Evolutionary conservation across 495 filamentous ascomycete genomes (phyloP).

Genomic region (Xylaria curta): DNA sequence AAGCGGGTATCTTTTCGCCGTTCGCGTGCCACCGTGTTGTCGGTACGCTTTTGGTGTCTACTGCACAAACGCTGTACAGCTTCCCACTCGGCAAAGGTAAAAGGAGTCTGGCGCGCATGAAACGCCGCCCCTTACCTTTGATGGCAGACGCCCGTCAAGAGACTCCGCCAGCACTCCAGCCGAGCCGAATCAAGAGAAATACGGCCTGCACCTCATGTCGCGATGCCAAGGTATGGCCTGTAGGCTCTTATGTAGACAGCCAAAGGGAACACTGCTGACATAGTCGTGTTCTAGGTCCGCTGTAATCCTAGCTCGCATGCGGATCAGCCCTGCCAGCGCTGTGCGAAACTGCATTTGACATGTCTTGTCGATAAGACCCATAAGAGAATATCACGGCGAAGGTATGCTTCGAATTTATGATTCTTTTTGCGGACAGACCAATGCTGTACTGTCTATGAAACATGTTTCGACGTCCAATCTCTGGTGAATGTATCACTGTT

Average conservation of each 20-base stretch:
- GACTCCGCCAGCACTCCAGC: constrained; percentile 25
- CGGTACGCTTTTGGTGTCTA: too few relatives aligned
- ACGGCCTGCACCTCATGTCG: constrained; percentile 52
- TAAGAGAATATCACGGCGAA: constrained; percentile 51
- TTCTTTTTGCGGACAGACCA: background rate
- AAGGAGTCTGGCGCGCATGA: constrained; percentile 22
- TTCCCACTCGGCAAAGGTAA: background rate
- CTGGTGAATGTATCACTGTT: background rate
- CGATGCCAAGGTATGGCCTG: constrained; percentile 46
- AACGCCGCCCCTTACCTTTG: constrained; percentile 27
- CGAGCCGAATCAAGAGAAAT: constrained; percentile 48
- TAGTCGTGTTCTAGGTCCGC: constrained; percentile 43
- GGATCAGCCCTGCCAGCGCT: constrained; percentile 49
- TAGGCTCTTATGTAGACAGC: constrained; percentile 3
- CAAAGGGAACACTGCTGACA: background rate
- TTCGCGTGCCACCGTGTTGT: background rate
- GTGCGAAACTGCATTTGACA: constrained; percentile 50
- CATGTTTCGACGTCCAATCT: background rate
- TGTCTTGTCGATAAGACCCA: constrained; percentile 55
- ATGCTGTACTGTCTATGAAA: background rate
- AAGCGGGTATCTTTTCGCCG: constrained; percentile 26
- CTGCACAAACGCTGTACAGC: background rate
- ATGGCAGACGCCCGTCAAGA: constrained; percentile 39
- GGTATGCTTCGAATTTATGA: constrained; percentile 34
- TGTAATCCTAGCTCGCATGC: constrained; percentile 51